Conservation (phyloP, 805 yeast species). For the Metschnikowia henanensis region DNA sequence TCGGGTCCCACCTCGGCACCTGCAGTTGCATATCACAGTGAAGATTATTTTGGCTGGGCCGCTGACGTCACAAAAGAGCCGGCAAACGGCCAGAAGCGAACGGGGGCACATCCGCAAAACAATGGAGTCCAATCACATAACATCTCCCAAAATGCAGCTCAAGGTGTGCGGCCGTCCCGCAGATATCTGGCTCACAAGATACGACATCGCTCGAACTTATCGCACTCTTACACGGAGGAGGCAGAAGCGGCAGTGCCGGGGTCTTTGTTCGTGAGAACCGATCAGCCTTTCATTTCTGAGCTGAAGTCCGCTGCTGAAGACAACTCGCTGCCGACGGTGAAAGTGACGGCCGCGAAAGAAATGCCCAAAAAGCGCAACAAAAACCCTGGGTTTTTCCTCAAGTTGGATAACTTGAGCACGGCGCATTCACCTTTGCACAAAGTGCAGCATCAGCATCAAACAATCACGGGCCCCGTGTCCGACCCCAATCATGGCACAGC, state of each 20-base stretch:
- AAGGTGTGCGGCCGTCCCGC: slow-evolving; percentile 4
- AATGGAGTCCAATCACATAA: background rate
- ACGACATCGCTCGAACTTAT: slow-evolving; percentile 15
- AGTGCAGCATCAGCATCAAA: slow-evolving; percentile 14
- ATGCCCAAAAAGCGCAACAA: slow-evolving; percentile 6
- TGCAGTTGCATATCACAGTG: slow-evolving; percentile 12
- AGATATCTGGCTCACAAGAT: slow-evolving; percentile 8
- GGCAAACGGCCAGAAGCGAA: background rate
- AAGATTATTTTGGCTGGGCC: slow-evolving; percentile 14
- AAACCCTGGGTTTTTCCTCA: slow-evolving; percentile 29
- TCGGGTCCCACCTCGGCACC: slow-evolving; percentile 18
- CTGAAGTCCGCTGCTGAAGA: background rate
- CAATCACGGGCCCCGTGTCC: slow-evolving; percentile 20
- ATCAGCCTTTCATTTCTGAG: slow-evolving; percentile 1
- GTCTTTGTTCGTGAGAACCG: slow-evolving; percentile 3
- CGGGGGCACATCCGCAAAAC: background rate
- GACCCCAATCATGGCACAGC: slow-evolving; percentile 7
- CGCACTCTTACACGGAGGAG: slow-evolving; percentile 12
- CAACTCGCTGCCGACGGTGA: background rate
- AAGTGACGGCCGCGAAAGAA: background rate
- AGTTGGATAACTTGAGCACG: slow-evolving; percentile 24
- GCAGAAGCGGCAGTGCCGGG: background rate
- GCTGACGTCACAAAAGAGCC: background rate
- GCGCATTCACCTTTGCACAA: slow-evolving; percentile 11
- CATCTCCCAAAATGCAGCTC: slow-evolving; percentile 4